Evolutionary conservation across 345 rosid genomes (phyloP).

Genomic region (Bruguiera parviflora): DNA sequence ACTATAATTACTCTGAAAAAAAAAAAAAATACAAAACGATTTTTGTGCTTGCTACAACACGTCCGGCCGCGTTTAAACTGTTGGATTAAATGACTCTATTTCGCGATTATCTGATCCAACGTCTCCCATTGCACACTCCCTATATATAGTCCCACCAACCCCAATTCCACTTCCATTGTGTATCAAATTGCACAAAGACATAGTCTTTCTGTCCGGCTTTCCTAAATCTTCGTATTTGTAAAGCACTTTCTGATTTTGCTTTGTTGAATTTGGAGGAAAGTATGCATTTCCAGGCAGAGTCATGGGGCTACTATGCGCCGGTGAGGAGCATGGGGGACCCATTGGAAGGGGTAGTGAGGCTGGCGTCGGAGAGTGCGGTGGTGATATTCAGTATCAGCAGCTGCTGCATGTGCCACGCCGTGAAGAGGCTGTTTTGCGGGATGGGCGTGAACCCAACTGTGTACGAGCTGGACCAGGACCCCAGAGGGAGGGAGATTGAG

Average conservation of each 20-base stretch:
- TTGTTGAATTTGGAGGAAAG: background rate
- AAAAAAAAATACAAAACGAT: background rate
- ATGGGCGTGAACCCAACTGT: conserved; percentile 69
- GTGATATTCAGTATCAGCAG: conserved; percentile 61
- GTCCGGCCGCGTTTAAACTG: too few relatives aligned
- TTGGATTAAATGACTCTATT: too few relatives aligned
- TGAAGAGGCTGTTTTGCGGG: conserved; percentile 62
- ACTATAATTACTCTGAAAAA: too few relatives aligned
- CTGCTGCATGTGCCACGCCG: conserved; percentile 75
- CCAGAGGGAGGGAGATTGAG: conserved; percentile 55
- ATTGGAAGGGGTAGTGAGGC: conserved; percentile 40
- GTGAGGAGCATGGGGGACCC: conserved; percentile 32
- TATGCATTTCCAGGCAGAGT: conserved; percentile 13
- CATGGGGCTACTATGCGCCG: conserved; percentile 25
- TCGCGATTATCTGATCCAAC: too few relatives aligned
- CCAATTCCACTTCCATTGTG: background rate
- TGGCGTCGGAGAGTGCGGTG: conserved; percentile 64
- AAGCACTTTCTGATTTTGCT: background rate
- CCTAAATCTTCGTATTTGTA: background rate
- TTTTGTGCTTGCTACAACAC: background rate
- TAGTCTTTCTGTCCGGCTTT: background rate
- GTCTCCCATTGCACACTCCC: too few relatives aligned
- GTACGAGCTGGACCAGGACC: conserved; percentile 56
- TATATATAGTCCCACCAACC: background rate
- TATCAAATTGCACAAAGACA: too few relatives aligned